Evolutionary conservation across 139 green algal genomes (phyloP).

Genomic region (Closterium sp.): DNA sequence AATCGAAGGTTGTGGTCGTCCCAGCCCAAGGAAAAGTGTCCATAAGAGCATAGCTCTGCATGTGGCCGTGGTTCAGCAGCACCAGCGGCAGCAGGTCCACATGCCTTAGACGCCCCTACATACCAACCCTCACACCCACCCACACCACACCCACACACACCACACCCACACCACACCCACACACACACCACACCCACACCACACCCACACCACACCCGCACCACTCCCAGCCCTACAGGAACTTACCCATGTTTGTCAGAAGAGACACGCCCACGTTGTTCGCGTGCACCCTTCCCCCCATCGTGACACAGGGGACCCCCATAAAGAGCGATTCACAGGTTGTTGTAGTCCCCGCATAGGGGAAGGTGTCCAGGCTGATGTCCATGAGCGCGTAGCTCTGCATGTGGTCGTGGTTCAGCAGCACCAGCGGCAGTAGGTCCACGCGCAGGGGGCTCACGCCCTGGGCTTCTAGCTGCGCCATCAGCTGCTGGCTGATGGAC

Average conservation of each 20-base stretch:
- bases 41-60: slow-evolving; percentile 78
- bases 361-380: slow-evolving; percentile 90
- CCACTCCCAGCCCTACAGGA: too few relatives aligned
- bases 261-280: slow-evolving; percentile 92
- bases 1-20: slow-evolving; percentile 94
- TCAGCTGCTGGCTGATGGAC: slow-evolving; percentile 49
- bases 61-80: slow-evolving; percentile 73
- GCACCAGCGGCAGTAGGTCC: slow-evolving; percentile 82
- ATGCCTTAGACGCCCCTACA: too few relatives aligned
- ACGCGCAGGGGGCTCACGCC: slow-evolving; percentile 71
- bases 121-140: neutral
- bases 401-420: slow-evolving; percentile 79
- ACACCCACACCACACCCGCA: neutral
- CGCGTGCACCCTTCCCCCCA: slow-evolving; percentile 82
- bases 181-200: neutral
- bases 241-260: slow-evolving; percentile 57
- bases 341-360: slow-evolving; percentile 96
- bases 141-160: neutral
- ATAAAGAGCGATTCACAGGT: slow-evolving; percentile 93
- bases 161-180: neutral
- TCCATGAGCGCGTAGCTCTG: slow-evolving; percentile 81
- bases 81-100: slow-evolving; percentile 87
- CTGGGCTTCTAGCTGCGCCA: slow-evolving; percentile 44
- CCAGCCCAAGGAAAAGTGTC: too few relatives aligned
- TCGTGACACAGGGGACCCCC: slow-evolving; percentile 85